These are phyloP conservation scores for Euphorbia pulcherrima DNA, from an alignment of 345 rosid genomes.

Conservation along the genomic window DNA sequence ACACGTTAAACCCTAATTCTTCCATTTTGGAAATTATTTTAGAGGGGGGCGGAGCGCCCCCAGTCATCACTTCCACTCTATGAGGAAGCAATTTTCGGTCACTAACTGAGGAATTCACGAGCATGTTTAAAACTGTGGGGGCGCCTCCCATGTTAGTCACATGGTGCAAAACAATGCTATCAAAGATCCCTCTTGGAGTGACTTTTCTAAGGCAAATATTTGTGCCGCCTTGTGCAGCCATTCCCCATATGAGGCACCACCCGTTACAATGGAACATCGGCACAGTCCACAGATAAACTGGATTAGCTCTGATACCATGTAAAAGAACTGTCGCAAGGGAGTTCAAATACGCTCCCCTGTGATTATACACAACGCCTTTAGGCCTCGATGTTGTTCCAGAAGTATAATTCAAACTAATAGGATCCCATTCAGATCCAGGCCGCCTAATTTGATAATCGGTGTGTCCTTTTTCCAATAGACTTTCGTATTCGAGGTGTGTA, in stretches of 20 bases:
- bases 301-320: conserved; percentile 46
- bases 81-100: conserved; percentile 45
- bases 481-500: conserved; percentile 37
- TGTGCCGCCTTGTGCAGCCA: conserved; percentile 82
- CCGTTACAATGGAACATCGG: conserved; percentile 97
- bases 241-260: conserved; percentile 84
- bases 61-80: conserved; percentile 52
- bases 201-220: conserved; percentile 68
- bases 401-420: conserved; percentile 72
- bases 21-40: conserved; percentile 54
- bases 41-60: conserved; percentile 68
- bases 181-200: conserved; percentile 50
- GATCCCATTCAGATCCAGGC: conserved; percentile 71
- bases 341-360: conserved; percentile 83
- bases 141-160: conserved; percentile 90
- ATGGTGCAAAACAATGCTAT: conserved; percentile 43
- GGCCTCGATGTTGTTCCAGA: conserved; percentile 87
- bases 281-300: conserved; percentile 78
- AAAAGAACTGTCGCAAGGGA: conserved; percentile 57
- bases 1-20: conserved; percentile 57
- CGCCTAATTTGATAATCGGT: conserved; percentile 37
- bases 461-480: conserved; percentile 42
- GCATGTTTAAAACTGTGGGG: conserved; percentile 75
- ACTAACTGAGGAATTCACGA: conserved; percentile 44
- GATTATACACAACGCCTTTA: conserved; percentile 80